Base-by-base conservation (phyloP, 257 asterid genomes). In the Fraxinus pennsylvanica region DNA sequence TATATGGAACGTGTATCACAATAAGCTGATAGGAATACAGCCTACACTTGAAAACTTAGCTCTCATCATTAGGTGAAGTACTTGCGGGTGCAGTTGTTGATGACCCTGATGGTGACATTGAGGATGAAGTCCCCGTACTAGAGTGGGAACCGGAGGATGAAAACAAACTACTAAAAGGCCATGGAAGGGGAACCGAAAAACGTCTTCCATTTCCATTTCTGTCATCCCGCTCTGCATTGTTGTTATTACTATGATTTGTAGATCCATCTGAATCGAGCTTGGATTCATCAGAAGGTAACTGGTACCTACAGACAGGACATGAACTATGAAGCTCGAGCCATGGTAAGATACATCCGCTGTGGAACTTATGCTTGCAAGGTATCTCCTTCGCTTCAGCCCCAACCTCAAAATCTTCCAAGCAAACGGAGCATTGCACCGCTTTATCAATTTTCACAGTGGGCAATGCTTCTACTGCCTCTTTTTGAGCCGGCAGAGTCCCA, bases 271-370 rank as follows among this genome's bases (percentile, higher is more conserved):
- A 45, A 39, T 86, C 86, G n/a, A 81, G 73, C 86, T 92, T 89
- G 14, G 90, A 82, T 85, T 93, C 96, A 61, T 90, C 97, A 30
- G 82, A 81, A 59, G 97, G 96, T 70, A 94, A 83, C 80, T 90
- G 97, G 76, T 82, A 78, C 85, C 98, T 83, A 76, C 98, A 92
- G 27, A 91, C 82, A 27, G 98, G 98, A 76, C 97, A 94, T 10
- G 98, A 90, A 74, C 98, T 94, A 76, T 94, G 98, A 73, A 92
- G 95, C 86, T 92, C 91, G 43, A 94, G 85, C 98, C 98, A 94
- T 1, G 98, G 97, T 70, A 94, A 65, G 76, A 94, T 92, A 81
- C 98, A 92, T 6, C 69, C 84, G 43, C 80, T 43, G 36, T 94
- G 98, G 74, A 94, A 94, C 87, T 80, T 92, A 75, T 94, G 98